Base-by-base conservation (phyloP, 306 rosid species). In the Rubus idaeus region DNA sequence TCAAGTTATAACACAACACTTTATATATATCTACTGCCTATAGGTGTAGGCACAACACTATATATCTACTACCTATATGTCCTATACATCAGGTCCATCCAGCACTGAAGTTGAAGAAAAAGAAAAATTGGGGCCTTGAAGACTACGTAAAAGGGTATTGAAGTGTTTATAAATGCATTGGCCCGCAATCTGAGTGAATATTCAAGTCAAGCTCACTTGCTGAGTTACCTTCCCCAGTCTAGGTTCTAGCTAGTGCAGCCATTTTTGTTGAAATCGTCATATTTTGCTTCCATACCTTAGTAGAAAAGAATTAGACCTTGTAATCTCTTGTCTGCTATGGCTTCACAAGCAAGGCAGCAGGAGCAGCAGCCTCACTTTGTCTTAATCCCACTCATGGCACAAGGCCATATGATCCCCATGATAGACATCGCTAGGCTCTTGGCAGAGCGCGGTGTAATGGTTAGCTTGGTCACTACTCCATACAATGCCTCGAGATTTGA, bases 391-490 rank as follows among this genome's bases (percentile, higher is more conserved):
- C 53, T 93, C 4, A 79, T 93, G 84, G 98, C 98, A 14, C 97
- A 93, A 82, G 98, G 98, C 78, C 98, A 93, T 76, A 91, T 93
- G 97, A 89, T 93, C 68, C 98, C 98, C 30, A 84, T 93, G 96
- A 81, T 89, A n/a, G 98, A 91, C 87, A 88, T 93, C 79, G 93
- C 96, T 37, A 84, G 78, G 64, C 79, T 93, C 56, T 80, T 93
- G 4, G 88, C 91, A 2, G 68, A 84, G 51, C 84, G 79, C 57
- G 87, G 86, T 0, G 90, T 87, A 50, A 37, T 71, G 7, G 97
- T 93, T 2, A 93, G 89, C n/a, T 17, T 93, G 30, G 80, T 93
- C 35, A 88, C 84, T 23, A 93, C 98, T 37, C 92, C 96, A 21
- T 74, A 61, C 65, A 93, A 93, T 66, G 95, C 97, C 39, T 78